Base-by-base conservation (phyloP, 2,329 filamentous ascomycete genomes). In the Apiospora marii region DNA sequence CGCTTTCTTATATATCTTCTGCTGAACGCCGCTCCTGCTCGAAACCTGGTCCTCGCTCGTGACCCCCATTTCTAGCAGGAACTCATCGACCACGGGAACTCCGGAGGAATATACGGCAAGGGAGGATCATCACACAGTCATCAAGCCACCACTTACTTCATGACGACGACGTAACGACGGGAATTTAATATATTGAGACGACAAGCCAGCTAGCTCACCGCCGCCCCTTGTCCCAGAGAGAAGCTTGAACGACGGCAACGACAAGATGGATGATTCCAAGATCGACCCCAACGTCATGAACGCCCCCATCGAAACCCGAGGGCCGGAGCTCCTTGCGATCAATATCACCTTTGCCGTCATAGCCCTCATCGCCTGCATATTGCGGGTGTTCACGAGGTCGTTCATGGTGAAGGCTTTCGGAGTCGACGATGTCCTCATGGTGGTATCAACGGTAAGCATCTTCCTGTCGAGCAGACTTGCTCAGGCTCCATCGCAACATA, bases 331-430 rank as follows among this genome's bases (percentile, higher is more conserved):
- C 53, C 34, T 72, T 27, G 70, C 48, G 12, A 67, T 75, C 69
- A 58, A 73, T 51, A 46, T 70, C n/a, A 49, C 71, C 27, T 74
- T 74, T 19, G 27, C 74, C 10, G 43, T 37, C n/a, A 48, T 74
- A 12, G 70, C 73, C 19, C 44, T 75, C 1, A 44, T 71, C 16
- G 68, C 74, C 24, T 71, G 68, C 7, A 16, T 68, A 12, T 67
- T 75, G 49, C 46, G 74, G 61, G 64, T 61, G 37, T 75, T 73
- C 58, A 70, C 71, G 10, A 72, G 73, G 37, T 24, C 72, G 10
- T 71, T 69, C 68, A 70, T 75, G 53, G 68, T 74, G 41, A 74
- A 74, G 70, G 71, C 74, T 19, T 75, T 75, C 64, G 73, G 73
- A 10, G 4, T 58, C 13, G 74, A 75, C 70, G 74, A 75, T 49